These are phyloP conservation scores for Colletotrichum orchidophilum DNA, from an alignment of 2,329 filamentous ascomycete species.

Conservation along the genomic window DNA sequence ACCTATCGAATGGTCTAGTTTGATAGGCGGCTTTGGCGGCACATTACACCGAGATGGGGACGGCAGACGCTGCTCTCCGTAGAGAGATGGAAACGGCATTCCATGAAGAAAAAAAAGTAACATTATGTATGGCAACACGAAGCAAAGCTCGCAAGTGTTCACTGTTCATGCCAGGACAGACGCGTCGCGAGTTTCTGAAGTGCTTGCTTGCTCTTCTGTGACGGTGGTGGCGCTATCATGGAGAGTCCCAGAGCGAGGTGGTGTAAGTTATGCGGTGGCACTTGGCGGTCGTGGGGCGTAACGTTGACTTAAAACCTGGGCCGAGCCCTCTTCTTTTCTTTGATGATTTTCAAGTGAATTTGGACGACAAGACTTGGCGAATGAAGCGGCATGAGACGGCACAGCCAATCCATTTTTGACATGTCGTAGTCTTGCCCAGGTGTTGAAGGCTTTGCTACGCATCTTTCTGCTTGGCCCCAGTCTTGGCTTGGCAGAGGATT, in stretches of 20 bases:
- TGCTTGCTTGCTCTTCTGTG: not conserved
- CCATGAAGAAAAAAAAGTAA: not conserved
- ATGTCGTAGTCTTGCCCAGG: not conserved
- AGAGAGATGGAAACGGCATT: not conserved
- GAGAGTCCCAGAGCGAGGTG: not conserved
- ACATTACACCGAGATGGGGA: constrained; percentile 19
- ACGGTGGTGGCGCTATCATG: not conserved
- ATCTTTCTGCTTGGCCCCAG: not conserved
- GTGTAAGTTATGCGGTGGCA: not conserved
- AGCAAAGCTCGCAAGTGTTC: not conserved
- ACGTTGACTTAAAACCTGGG: not conserved
- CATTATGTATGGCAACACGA: not conserved
- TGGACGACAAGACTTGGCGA: constrained; percentile 12
- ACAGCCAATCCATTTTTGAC: constrained; percentile 12
- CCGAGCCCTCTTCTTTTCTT: not conserved
- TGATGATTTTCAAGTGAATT: not conserved
- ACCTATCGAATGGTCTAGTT: not conserved
- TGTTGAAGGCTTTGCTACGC: not conserved
- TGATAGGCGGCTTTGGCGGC: not conserved
- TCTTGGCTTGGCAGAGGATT: constrained; percentile 13
- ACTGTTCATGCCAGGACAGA: not conserved
- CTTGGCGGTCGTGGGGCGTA: not conserved
- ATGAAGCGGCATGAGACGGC: constrained; percentile 9
- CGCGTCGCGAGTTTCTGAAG: not conserved
- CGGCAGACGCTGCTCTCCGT: not conserved